A percentile compares a stretch with the other conserved stretches of the same genome.
Evolutionary conservation across 1,284 basidiomycete genomes (phyloP).

Genomic region (Rhizopogon hawkerae): DNA sequence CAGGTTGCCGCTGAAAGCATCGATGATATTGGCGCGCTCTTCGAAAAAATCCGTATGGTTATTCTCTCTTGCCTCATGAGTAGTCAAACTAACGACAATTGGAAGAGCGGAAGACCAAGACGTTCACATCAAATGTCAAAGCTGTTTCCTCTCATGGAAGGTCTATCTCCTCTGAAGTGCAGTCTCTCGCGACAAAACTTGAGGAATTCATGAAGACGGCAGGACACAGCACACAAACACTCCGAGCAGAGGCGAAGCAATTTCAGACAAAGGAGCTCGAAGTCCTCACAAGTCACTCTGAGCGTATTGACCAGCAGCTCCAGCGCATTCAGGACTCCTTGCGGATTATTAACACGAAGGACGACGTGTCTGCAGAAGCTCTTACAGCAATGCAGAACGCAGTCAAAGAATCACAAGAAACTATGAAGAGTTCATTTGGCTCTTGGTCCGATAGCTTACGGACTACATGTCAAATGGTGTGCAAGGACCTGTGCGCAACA

Average conservation of each 20-base stretch:
- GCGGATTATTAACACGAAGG: constrained; percentile 47
- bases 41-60: constrained; percentile 73
- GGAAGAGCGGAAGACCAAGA: constrained; percentile 67
- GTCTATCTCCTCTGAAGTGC: constrained; percentile 43
- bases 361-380: constrained; percentile 47
- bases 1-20: constrained; percentile 61
- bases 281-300: constrained; percentile 42
- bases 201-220: constrained; percentile 56
- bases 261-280: constrained; percentile 54
- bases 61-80: neutral
- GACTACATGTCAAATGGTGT: constrained; percentile 40
- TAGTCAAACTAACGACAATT: constrained; percentile 9
- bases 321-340: constrained; percentile 50
- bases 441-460: constrained; percentile 48
- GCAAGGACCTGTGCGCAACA: constrained; percentile 35
- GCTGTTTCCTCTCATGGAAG: constrained; percentile 58
- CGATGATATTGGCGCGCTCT: constrained; percentile 65
- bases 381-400: constrained; percentile 38
- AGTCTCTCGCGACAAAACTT: constrained; percentile 49
- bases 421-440: constrained; percentile 43
- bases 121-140: constrained; percentile 60
- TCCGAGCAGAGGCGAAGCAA: constrained; percentile 49
- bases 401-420: constrained; percentile 45
- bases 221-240: constrained; percentile 41
- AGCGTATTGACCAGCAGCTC: constrained; percentile 55